Conservation (phyloP, 768 basidiomycete genomes). For the Auriculariales sp. region DNA sequence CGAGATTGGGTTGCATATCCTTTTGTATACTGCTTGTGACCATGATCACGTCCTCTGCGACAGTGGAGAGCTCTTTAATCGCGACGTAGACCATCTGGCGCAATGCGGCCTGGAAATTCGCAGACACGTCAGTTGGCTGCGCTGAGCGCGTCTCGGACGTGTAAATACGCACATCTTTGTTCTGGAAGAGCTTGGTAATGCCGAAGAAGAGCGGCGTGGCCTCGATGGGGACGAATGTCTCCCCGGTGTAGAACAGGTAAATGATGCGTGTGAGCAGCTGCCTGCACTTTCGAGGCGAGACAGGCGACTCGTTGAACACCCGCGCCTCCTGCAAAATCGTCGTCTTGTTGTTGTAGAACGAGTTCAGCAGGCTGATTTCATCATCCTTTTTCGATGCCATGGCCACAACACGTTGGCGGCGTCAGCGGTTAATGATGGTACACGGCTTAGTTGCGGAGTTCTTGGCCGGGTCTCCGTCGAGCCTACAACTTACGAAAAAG, state of each 20-base stretch:
- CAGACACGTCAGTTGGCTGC: constrained; percentile 4
- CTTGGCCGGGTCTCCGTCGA: no score
- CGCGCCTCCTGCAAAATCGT: constrained; percentile 97
- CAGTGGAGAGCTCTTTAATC: constrained; percentile 90
- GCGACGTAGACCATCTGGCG: constrained; percentile 97
- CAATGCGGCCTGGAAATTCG: constrained; percentile 57
- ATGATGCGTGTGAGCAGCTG: constrained; percentile 92
- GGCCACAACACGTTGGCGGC: no score
- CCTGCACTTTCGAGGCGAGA: constrained; percentile 94
- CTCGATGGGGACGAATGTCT: constrained; percentile 88
- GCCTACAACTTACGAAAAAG: no score
- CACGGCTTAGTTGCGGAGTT: no score
- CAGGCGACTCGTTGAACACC: constrained; percentile 98
- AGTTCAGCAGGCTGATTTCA: constrained; percentile 82
- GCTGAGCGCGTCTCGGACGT: background rate
- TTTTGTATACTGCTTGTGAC: constrained; percentile 99
- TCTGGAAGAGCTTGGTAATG: constrained; percentile 95
- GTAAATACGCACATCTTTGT: constrained; percentile 77
- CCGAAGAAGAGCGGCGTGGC: constrained; percentile 98
- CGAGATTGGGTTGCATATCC: constrained; percentile 98
- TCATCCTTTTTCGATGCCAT: constrained; percentile 92
- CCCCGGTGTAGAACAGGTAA: constrained; percentile 91
- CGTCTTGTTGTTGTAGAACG: constrained; percentile 93
- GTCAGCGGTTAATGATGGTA: no score
- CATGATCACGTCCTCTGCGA: constrained; percentile 99